These are phyloP conservation scores for Starmera amethionina DNA, from an alignment of 805 yeast species.

Conservation along the genomic window DNA sequence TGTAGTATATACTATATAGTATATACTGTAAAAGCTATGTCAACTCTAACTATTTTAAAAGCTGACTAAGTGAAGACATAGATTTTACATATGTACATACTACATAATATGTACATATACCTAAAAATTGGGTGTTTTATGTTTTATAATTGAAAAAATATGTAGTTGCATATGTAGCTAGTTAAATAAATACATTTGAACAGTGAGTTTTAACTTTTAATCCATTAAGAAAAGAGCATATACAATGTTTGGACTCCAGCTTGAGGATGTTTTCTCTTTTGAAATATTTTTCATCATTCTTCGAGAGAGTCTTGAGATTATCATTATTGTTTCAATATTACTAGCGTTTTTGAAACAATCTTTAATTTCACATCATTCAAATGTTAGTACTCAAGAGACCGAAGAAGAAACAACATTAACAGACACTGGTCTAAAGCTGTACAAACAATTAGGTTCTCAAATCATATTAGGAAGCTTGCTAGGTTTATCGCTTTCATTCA, in stretches of 20 bases:
- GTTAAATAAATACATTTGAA: too few species aligned
- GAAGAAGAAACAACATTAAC: slow-evolving; percentile 6
- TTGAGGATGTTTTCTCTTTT: slow-evolving; percentile 51
- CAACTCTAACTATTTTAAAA: too few species aligned
- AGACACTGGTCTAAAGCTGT: slow-evolving; percentile 22
- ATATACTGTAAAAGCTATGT: too few species aligned
- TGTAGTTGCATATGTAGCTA: too few species aligned
- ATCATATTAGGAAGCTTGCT: slow-evolving; percentile 74
- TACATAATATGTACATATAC: too few species aligned
- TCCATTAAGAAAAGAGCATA: too few species aligned
- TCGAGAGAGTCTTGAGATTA: slow-evolving; percentile 67
- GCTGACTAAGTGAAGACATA: too few species aligned
- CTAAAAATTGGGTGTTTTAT: too few species aligned
- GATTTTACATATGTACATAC: too few species aligned
- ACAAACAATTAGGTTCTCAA: slow-evolving; percentile 46
- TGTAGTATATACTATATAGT: too few species aligned
- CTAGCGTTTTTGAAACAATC: slow-evolving; percentile 63
- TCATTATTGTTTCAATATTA: slow-evolving; percentile 65
- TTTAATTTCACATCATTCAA: slow-evolving; percentile 27
- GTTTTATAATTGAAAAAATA: too few species aligned
- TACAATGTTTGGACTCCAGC: slow-evolving; percentile 5
- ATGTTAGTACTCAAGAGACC: slow-evolving; percentile 6
- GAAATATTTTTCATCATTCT: slow-evolving; percentile 67
- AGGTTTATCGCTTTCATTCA: slow-evolving; percentile 60
- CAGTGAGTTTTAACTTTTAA: too few species aligned